Base-by-base conservation (phyloP, 768 basidiomycete genomes). In the Amanita molliuscula region DNA sequence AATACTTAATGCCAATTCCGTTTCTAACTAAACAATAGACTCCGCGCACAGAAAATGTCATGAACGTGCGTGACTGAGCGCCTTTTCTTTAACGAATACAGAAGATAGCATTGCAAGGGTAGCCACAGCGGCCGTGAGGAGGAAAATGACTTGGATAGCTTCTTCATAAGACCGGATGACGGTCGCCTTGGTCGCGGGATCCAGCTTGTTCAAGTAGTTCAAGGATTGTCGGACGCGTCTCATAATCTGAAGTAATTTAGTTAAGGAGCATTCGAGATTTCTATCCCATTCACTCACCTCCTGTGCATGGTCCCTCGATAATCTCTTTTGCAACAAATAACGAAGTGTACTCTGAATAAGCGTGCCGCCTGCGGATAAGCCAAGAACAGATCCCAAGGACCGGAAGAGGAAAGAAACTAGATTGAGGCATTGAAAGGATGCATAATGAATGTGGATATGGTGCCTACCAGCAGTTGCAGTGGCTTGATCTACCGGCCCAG, bases 321-420 rank as follows among this genome's bases (percentile, higher is more conserved):
- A 64, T 28, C 65, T 68, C 23, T 54, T 54, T 16, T 62, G 69
- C 6, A 82, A 67, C 13, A 65, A 61, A 10, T 59, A 64, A 1
- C 78, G 69, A 11, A 84, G 65, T 0, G 68, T 69, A 35, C 67
- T 63, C 58, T 82, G 80, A 0, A 78, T 63, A n/a, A 82, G 56
- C 0, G 79, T 75, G 47, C 77, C 80, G 3, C 75, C 75, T 0
- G 78, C 60, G 0, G 80, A 79, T 1, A 82, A 56, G 1, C 79
- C 77, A 20, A 81, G 62, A 6, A 82, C 78, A 1, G 72, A 72
- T 2, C 81, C 81, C 10, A 82, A 59, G 2, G 80, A 81, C 31
- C 81, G 77, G 67, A 82, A 82, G 31, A 84, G 77, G 59, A 81
- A 82, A 0, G 78, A 81, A 1, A 78, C 81, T 80, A 55, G 6